Evolutionary conservation across 2,329 filamentous ascomycete genomes (phyloP), one percentile per base, ranked within the genome.

Genomic region (Clarireedia hainanense): DNA sequence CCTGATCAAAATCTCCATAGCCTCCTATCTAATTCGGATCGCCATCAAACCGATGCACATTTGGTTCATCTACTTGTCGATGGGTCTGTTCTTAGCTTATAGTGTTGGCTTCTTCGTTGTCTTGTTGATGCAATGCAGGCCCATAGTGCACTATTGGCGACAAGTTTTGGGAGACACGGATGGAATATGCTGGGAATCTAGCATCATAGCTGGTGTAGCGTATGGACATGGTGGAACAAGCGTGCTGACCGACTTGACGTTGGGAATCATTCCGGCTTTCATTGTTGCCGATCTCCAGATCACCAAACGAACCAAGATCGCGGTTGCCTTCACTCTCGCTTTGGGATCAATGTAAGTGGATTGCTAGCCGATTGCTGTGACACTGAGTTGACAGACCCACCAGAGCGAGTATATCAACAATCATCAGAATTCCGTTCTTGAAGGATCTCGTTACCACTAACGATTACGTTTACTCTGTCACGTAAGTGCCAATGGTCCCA

Each of bases 251-350:
- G 73, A 75, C 56, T 71, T 71, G 67, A 69, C 66, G 3, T 66
- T 72, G 42, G 71, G 68, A 36, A 67, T 72, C 1, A 64, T 75
- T 3, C 73, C 73, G 1, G 68, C 72, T 20, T 69, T 72, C 37
- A 58, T 75, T 6, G 71, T 75, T 12, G 72, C 69, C 67, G 67
- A 70, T 34, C 61, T 74, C 4, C 64, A 69, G 37, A 73, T 75
- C 64, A 72, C 68, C 46, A 61, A 43, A 0, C 63, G 68, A 46
- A 70, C 71, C 5, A 74, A 73, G 58, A 45, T 73, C 14, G 71
- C 67, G 20, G 63, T 73, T n/a, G 60, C 60, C 20, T 24, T 64
- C 10, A 63, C 66, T 47, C 57, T 67, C 6, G 61, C 58, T 17
- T 63, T 74, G 7, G 72, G 72, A 30, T 68, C 70, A 27, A 51